Evolutionary conservation across 345 rosid species (phyloP).

Genomic region (Carallia brachiata): DNA sequence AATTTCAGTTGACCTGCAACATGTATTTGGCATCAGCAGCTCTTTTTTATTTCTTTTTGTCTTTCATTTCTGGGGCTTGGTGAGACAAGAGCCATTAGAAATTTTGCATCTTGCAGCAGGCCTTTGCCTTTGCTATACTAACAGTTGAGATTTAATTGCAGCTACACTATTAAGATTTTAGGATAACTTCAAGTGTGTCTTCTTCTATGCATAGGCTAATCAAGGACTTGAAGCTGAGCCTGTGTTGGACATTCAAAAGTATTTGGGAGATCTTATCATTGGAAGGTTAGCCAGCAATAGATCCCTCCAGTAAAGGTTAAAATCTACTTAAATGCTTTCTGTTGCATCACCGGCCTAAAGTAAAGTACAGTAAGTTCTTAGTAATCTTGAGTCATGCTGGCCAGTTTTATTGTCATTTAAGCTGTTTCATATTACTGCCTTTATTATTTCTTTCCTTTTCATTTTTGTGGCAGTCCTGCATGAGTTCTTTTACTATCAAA

Average conservation of each 20-base stretch:
- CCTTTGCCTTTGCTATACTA: conserved; percentile 90
- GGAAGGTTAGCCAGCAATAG: conserved; percentile 73
- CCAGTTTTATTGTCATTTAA: neutral
- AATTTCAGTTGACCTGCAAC: neutral
- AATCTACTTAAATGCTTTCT: neutral
- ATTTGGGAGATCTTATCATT: conserved; percentile 66
- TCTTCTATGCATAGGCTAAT: conserved; percentile 35
- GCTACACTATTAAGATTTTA: conserved; percentile 56
- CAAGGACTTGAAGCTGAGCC: conserved; percentile 72
- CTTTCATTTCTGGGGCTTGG: conserved; percentile 45
- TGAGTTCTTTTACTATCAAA: neutral
- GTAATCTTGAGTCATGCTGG: neutral
- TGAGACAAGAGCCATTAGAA: conserved; percentile 78
- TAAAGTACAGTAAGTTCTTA: neutral
- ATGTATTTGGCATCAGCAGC: neutral
- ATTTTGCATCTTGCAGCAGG: conserved; percentile 87
- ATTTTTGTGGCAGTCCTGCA: neutral
- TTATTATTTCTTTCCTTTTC: neutral
- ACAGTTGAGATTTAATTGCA: conserved; percentile 78
- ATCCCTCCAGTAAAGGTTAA: conserved; percentile 77
- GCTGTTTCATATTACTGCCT: too few species aligned
- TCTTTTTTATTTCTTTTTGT: conserved; percentile 3
- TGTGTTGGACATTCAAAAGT: conserved; percentile 68
- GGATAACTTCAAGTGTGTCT: conserved; percentile 36
- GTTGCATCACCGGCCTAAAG: neutral